Base-by-base conservation (phyloP, 495 filamentous ascomycete species). In the Acidiella bohemica region DNA sequence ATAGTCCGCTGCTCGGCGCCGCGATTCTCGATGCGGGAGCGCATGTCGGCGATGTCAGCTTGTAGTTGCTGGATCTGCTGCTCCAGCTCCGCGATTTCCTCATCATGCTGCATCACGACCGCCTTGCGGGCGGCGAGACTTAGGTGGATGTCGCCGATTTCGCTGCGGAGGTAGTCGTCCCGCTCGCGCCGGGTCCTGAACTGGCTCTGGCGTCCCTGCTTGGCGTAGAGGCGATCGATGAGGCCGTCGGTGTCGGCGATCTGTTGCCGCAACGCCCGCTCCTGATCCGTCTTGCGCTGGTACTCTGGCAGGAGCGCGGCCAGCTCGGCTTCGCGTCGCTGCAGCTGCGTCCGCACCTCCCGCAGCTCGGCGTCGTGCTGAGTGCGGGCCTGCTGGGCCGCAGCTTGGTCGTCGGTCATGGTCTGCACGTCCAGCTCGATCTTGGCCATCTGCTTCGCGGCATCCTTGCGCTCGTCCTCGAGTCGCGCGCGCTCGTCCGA, bases 111-210 rank as follows among this genome's bases (percentile, higher is more conserved):
- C 47, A 83, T 71, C 19, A 78, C 69, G 34, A 93, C 84, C 16
- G 78, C 78, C 49, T 84, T 86, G 31, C 86, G 78, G n/a, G 72
- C 75, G 2, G 76, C 74, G 21, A 93, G 57, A 4, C 78, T 78
- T 19, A 68, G 66, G 44, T 83, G 80, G 36, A 81, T 78, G n/a
- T 86, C 80, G 30, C 82, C 69, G 48, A 96, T 78, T 55, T 94
- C 78, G 31, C 73, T 71, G 36, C 76, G 73, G 14, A 99, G 66
- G 68, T 71, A 94, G 27, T 73, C 72, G 54, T 99, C 92, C 2
- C 90, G 77, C 51, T 95, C 84, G 2, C 70, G 73, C 60, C 93
- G 93, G 53, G 71, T 88, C 53, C 72, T 80, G 62, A 93, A 96
- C 40, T 82, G 80, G 22, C 78, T 76, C 54, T 80, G 84, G n/a